Evolutionary conservation across 768 basidiomycete genomes (phyloP).

Genomic region (Royoungia palumana): DNA sequence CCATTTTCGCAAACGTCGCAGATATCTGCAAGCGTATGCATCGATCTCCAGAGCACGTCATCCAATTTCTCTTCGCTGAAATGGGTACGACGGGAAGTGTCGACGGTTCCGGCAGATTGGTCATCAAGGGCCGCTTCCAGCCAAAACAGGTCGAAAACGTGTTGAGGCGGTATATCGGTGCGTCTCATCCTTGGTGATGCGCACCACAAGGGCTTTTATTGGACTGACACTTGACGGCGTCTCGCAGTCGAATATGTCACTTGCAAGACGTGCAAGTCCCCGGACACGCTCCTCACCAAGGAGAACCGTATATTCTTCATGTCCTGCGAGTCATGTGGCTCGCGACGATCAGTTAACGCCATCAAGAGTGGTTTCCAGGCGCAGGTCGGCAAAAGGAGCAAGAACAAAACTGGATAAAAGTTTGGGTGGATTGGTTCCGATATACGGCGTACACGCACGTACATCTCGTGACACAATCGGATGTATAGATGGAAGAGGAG

Average conservation of each 20-base stretch:
- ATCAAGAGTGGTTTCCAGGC: conserved; percentile 99
- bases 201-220: neutral
- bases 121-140: conserved; percentile 98
- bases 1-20: conserved; percentile 92
- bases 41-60: conserved; percentile 95
- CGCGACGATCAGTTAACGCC: conserved; percentile 85
- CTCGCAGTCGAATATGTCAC: conserved; percentile 91
- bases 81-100: conserved; percentile 97
- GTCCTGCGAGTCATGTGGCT: conserved; percentile 89
- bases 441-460: neutral
- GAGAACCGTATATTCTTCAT: conserved; percentile 99
- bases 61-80: conserved; percentile 94
- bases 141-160: conserved; percentile 99
- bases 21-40: conserved; percentile 99
- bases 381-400: conserved; percentile 85
- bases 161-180: conserved; percentile 92
- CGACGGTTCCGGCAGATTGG: conserved; percentile 85
- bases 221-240: neutral
- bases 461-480: neutral
- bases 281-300: conserved; percentile 93
- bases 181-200: conserved; percentile 29
- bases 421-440: conserved; percentile 30
- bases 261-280: conserved; percentile 99
- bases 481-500: neutral
- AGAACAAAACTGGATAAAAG: conserved; percentile 66